phyloP scores from a whole-genome alignment of 371 early-diverging fungal species.

The Rhizomucor pusillus region DNA sequence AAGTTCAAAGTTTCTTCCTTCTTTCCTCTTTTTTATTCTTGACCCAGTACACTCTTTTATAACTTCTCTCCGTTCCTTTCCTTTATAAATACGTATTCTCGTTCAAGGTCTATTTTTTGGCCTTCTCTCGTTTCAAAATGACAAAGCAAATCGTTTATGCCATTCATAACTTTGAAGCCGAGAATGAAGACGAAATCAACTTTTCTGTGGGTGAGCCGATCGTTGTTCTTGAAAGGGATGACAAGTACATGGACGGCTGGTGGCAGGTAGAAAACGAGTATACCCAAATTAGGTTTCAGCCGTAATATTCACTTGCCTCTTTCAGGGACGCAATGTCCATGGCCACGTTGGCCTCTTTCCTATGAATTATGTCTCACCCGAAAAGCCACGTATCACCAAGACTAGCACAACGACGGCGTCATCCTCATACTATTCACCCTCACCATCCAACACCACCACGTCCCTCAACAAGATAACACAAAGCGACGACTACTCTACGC shows the following conservation, averaged over 20 bases:
- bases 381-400: constrained; percentile 16
- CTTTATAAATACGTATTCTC: no score
- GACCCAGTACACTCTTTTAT: not conserved
- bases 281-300: not conserved
- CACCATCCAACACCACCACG: constrained; percentile 14
- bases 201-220: constrained; percentile 72
- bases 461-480: not conserved
- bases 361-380: constrained; percentile 58
- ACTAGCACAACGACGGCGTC: constrained; percentile 25
- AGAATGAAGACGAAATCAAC: constrained; percentile 78
- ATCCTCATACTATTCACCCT: constrained; percentile 13
- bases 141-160: constrained; percentile 57
- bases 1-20: not conserved
- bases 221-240: constrained; percentile 73
- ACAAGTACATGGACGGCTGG: constrained; percentile 83
- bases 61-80: not conserved
- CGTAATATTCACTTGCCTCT: constrained; percentile 11
- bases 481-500: constrained; percentile 7
- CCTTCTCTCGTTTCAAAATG: constrained; percentile 2
- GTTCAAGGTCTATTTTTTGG: no score
- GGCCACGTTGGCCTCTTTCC: constrained; percentile 79
- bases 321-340: constrained; percentile 51
- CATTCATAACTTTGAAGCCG: constrained; percentile 65
- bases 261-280: constrained; percentile 63
- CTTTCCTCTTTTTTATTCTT: not conserved